phyloP scores from a whole-genome alignment of 345 rosid genomes.

The Sapria himalayana region DNA sequence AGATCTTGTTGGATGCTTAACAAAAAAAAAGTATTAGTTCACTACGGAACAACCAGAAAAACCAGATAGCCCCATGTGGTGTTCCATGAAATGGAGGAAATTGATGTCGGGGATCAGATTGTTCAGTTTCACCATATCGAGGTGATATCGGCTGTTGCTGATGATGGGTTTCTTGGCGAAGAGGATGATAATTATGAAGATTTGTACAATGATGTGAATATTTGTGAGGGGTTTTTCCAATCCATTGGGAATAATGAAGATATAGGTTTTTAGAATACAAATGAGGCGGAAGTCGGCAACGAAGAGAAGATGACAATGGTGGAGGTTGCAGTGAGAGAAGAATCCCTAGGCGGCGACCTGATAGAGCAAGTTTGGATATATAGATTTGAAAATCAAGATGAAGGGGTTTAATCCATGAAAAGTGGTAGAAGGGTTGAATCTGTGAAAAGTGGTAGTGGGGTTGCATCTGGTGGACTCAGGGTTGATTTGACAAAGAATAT shows the following conservation, averaged over 20 bases:
- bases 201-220: slow-evolving; percentile 63
- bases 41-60: too few species aligned
- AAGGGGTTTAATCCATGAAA: too few species aligned
- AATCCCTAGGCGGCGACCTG: slow-evolving; percentile 9
- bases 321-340: slow-evolving; percentile 22
- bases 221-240: slow-evolving; percentile 62
- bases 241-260: slow-evolving; percentile 31
- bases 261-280: slow-evolving; percentile 14
- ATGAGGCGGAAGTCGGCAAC: slow-evolving; percentile 11
- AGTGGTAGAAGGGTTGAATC: slow-evolving; percentile 24
- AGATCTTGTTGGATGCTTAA: too few species aligned
- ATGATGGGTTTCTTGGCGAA: slow-evolving; percentile 39
- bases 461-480: too few species aligned
- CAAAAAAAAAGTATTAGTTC: too few species aligned
- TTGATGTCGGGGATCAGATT: slow-evolving; percentile 29
- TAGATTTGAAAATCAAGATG: slow-evolving; percentile 13
- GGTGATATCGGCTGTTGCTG: slow-evolving; percentile 51
- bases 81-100: slow-evolving; percentile 13
- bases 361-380: slow-evolving; percentile 13
- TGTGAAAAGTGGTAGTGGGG: slow-evolving; percentile 13
- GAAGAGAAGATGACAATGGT: too few species aligned
- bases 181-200: slow-evolving; percentile 68
- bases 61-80: slow-evolving; percentile 6
- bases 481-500: too few species aligned
- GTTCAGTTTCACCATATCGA: slow-evolving; percentile 49